Evolutionary conservation across 768 basidiomycete genomes (phyloP).

Genomic region (Panaeolus cyanescens): DNA sequence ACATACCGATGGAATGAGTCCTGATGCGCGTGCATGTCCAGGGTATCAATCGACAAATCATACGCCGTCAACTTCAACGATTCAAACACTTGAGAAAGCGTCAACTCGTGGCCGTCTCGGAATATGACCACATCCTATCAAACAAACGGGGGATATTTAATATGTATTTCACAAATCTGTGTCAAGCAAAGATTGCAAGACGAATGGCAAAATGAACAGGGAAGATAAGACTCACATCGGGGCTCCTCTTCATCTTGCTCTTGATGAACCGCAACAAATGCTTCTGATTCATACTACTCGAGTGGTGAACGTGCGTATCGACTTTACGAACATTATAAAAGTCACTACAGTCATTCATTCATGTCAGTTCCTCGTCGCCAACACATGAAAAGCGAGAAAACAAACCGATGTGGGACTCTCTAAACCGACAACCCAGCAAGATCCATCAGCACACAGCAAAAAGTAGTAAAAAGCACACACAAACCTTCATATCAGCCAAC

Average conservation of each 20-base stretch:
- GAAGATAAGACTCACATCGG: conserved; percentile 52
- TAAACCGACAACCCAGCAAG: conserved; percentile 23
- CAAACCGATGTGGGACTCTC: conserved; percentile 82
- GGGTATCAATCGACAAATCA: conserved; percentile 96
- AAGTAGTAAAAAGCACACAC: conserved; percentile 16
- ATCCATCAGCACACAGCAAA: not conserved
- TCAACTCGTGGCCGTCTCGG: conserved; percentile 88
- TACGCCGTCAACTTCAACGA: conserved; percentile 94
- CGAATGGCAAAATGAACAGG: not conserved
- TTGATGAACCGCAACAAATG: conserved; percentile 98
- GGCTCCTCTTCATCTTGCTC: conserved; percentile 91
- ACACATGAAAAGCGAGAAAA: conserved; percentile 7
- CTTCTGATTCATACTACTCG: conserved; percentile 99
- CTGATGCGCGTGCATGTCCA: conserved; percentile 99
- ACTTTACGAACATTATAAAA: conserved; percentile 99
- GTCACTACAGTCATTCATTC: conserved; percentile 57
- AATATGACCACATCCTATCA: conserved; percentile 91
- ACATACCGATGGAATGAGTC: conserved; percentile 87
- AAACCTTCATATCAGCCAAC: conserved; percentile 96
- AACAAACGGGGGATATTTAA: no score
- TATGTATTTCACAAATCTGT: no score
- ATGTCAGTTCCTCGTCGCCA: not conserved
- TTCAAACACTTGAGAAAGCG: conserved; percentile 92
- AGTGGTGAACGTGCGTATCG: conserved; percentile 98
- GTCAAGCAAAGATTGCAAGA: no score